phyloP scores from a whole-genome alignment of 495 filamentous ascomycete species.

The Tuber borchii region DNA sequence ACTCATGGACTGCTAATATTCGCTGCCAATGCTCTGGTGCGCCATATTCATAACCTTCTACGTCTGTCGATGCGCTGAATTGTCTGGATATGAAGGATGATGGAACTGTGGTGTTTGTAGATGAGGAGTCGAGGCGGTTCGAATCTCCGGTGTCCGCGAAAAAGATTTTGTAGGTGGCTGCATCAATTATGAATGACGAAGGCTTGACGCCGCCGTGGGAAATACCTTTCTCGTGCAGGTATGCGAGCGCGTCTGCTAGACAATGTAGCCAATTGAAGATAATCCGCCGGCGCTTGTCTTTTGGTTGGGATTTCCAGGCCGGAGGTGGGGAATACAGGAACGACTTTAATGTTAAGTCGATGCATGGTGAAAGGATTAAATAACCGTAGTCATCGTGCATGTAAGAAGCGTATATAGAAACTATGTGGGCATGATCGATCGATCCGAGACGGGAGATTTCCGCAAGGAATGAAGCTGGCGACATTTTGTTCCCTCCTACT shows the following conservation, averaged over 20 bases:
- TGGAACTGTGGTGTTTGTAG: conserved; percentile 41
- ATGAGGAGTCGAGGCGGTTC: conserved; percentile 51
- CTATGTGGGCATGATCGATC: conserved; percentile 70
- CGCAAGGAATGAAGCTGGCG: conserved; percentile 59
- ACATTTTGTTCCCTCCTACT: conserved; percentile 48
- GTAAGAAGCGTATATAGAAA: conserved; percentile 77
- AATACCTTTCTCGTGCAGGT: conserved; percentile 65
- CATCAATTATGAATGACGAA: conserved; percentile 70
- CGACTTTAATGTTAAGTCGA: conserved; percentile 68
- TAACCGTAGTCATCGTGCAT: conserved; percentile 65
- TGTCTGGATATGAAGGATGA: conserved; percentile 23
- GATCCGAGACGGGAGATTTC: conserved; percentile 59
- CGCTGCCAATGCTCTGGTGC: conserved; percentile 69
- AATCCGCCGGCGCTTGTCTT: conserved; percentile 60
- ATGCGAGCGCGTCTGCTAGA: conserved; percentile 67
- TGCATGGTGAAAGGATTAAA: conserved; percentile 65
- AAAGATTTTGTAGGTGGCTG: conserved; percentile 59
- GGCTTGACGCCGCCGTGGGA: conserved; percentile 77
- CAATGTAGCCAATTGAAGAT: conserved; percentile 86
- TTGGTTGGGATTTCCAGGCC: conserved; percentile 63
- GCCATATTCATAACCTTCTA: conserved; percentile 80
- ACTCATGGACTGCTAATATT: conserved; percentile 24
- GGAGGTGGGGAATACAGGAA: conserved; percentile 65
- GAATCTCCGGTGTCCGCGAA: conserved; percentile 66
- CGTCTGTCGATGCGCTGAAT: conserved; percentile 50